Conservation (phyloP, 768 basidiomycete species). For the Lanmaoa pseudosensibilis region DNA sequence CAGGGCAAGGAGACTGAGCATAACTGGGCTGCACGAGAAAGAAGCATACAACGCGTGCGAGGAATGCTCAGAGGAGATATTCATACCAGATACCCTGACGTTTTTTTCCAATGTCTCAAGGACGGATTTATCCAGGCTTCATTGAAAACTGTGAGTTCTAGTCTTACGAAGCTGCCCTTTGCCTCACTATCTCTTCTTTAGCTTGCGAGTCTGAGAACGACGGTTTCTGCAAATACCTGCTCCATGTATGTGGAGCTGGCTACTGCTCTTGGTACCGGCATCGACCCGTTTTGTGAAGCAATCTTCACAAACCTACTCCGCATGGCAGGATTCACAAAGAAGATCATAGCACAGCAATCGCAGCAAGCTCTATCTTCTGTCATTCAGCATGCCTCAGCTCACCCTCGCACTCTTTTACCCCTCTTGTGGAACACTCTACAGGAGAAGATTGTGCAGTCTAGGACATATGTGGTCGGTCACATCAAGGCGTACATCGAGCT, state of each 20-base stretch:
- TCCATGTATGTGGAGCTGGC: conserved; percentile 76
- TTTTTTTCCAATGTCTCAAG: conserved; percentile 74
- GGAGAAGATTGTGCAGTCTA: conserved; percentile 80
- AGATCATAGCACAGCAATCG: conserved; percentile 83
- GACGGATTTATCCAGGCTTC: conserved; percentile 79
- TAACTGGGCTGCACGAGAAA: conserved; percentile 88
- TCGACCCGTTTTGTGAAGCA: conserved; percentile 82
- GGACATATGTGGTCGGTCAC: conserved; percentile 67
- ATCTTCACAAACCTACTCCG: conserved; percentile 75
- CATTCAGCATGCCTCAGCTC: conserved; percentile 66
- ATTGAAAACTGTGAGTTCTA: conserved; percentile 70
- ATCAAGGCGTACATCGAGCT: conserved; percentile 71
- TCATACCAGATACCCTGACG: conserved; percentile 67
- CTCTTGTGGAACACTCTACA: conserved; percentile 66
- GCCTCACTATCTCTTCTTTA: conserved; percentile 32
- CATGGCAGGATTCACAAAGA: conserved; percentile 92
- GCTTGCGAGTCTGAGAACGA: conserved; percentile 89
- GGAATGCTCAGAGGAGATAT: conserved; percentile 91
- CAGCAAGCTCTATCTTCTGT: conserved; percentile 71
- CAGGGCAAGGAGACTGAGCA: conserved; percentile 97
- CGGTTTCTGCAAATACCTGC: conserved; percentile 78
- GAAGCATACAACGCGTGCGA: conserved; percentile 71
- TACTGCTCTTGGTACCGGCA: conserved; percentile 54
- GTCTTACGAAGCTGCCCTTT: background rate
- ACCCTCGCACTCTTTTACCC: conserved; percentile 66